Conservation (phyloP, 2,329 filamentous ascomycete species). For the Scleromitrula shiraiana region DNA sequence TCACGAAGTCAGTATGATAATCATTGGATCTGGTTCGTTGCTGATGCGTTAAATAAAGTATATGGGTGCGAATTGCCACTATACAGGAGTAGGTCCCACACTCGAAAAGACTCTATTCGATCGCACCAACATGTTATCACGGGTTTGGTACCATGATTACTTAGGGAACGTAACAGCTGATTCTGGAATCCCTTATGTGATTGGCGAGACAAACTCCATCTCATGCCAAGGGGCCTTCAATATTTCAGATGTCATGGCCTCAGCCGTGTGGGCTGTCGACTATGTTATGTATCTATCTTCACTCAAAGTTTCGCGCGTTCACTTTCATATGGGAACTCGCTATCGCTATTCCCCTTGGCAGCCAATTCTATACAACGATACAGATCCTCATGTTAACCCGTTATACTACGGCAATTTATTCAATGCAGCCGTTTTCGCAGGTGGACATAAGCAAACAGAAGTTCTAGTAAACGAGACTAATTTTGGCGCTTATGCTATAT, state of each 20-base stretch:
- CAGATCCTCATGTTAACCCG: not conserved
- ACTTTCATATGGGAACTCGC: constrained; percentile 18
- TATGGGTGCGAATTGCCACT: not conserved
- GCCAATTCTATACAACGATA: not conserved
- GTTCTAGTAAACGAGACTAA: not conserved
- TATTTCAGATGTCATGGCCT: constrained; percentile 12
- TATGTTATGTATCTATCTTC: constrained; percentile 13
- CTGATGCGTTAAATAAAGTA: not conserved
- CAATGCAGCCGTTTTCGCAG: not conserved
- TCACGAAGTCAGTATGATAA: not conserved
- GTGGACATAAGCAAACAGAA: not conserved
- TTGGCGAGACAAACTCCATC: constrained; percentile 12
- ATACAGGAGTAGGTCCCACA: not conserved
- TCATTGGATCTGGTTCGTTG: not conserved
- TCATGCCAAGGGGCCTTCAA: constrained; percentile 11
- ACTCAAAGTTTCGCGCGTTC: constrained; percentile 11
- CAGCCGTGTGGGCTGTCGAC: constrained; percentile 16
- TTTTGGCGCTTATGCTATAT: constrained; percentile 18
- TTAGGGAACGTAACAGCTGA: not conserved
- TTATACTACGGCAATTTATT: not conserved
- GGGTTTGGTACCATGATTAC: not conserved
- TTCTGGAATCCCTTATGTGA: not conserved
- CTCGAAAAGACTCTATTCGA: not conserved
- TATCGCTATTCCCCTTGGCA: constrained; percentile 17
- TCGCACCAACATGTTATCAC: not conserved